Percentiles rank a stretch among this genome's conserved stretches.
These are phyloP conservation scores for Aegilops tauschii DNA, from an alignment of 176 grass and related monocot genomes.

Conservation along the genomic window DNA sequence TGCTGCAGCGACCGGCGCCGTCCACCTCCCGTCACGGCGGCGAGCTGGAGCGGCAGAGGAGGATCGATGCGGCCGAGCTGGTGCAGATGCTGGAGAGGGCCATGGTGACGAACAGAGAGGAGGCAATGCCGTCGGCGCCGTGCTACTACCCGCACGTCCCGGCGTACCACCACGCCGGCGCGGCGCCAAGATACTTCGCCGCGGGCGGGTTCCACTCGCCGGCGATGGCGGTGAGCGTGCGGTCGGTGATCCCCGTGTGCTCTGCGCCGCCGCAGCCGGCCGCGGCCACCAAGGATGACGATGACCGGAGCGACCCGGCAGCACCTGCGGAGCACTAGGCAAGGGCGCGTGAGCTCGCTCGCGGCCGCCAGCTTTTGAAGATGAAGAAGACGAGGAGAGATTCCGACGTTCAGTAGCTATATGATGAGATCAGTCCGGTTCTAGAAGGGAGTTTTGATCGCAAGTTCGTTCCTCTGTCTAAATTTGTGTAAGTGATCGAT, in stretches of 20 bases:
- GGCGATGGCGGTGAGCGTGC: conserved; percentile 66
- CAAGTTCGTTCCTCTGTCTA: conserved; percentile 7
- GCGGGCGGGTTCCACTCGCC: conserved; percentile 51
- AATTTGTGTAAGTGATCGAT: neutral
- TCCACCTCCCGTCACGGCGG: neutral
- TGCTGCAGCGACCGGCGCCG: conserved; percentile 38
- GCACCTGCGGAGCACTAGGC: neutral
- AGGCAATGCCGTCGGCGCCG: conserved; percentile 14
- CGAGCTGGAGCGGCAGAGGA: conserved; percentile 15
- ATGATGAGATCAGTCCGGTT: neutral
- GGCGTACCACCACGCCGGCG: conserved; percentile 16
- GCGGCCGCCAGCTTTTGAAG: neutral
- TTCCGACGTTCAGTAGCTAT: neutral
- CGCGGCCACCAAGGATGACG: conserved; percentile 21
- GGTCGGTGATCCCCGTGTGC: conserved; percentile 69
- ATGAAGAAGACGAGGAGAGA: neutral
- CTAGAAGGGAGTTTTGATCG: conserved; percentile 30
- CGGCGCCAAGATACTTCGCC: conserved; percentile 23
- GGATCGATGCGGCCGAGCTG: conserved; percentile 25
- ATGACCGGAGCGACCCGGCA: neutral
- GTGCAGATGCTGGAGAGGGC: conserved; percentile 41
- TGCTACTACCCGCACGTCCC: conserved; percentile 31
- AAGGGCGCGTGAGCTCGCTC: neutral
- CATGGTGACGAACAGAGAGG: conserved; percentile 1
- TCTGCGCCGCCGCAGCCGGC: conserved; percentile 40